Percentiles rank a stretch among this genome's conserved stretches.
phyloP scores from a whole-genome alignment of 75 land plant genomes.

The Sequoia sempervirens region DNA sequence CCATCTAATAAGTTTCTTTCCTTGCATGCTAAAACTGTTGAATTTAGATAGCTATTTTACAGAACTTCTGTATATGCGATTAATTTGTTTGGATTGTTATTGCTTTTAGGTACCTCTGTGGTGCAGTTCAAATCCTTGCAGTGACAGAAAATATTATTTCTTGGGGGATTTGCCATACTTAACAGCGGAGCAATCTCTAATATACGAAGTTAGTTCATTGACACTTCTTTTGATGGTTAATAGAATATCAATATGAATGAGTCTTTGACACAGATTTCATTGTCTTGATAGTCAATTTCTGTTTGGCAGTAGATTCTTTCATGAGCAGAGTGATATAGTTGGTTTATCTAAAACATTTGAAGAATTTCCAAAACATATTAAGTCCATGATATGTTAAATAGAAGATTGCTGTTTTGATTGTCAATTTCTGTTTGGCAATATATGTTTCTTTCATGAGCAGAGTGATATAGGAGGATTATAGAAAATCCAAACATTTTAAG shows the following conservation, averaged over 20 bases:
- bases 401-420: background rate
- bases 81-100: background rate
- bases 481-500: background rate
- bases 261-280: background rate
- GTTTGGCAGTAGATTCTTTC: background rate
- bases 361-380: background rate
- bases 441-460: slow-evolving; percentile 3
- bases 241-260: background rate
- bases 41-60: background rate
- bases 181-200: slow-evolving; percentile 46
- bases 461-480: background rate
- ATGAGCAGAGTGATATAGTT: background rate
- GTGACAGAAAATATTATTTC: slow-evolving; percentile 53
- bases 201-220: slow-evolving; percentile 55
- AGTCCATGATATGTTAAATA: no score
- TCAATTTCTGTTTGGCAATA: slow-evolving; percentile 1
- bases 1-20: background rate
- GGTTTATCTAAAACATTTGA: background rate
- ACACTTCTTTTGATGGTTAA: background rate
- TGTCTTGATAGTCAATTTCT: slow-evolving; percentile 6
- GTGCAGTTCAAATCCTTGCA: slow-evolving; percentile 60
- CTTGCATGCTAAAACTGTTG: background rate
- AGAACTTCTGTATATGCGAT: background rate
- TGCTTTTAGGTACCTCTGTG: slow-evolving; percentile 73
- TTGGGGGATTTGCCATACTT: slow-evolving; percentile 84